Evolutionary conservation across 352 stramenopile genomes (phyloP).

Genomic region (Saprolegnia parasitica): DNA sequence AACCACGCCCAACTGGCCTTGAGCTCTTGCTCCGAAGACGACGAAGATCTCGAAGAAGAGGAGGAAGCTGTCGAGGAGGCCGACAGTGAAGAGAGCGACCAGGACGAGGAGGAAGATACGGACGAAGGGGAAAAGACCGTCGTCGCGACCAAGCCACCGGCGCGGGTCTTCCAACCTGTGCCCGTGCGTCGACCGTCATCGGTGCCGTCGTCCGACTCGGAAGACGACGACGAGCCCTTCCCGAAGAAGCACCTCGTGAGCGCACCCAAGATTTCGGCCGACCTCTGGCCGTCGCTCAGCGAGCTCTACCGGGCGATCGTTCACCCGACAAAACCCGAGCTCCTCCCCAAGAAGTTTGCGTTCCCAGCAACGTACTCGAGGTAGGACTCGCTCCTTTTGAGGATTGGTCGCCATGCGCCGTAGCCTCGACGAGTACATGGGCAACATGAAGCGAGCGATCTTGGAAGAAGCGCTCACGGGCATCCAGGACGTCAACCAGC

Average conservation of each 20-base stretch:
- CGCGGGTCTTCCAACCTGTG: not conserved
- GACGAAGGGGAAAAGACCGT: constrained; percentile 39
- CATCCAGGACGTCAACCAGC: constrained; percentile 40
- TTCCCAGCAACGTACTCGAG: constrained; percentile 44
- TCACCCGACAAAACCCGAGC: constrained; percentile 39
- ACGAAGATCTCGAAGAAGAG: constrained; percentile 32
- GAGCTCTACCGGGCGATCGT: constrained; percentile 75
- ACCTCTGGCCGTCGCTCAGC: constrained; percentile 68
- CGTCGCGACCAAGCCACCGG: constrained; percentile 31
- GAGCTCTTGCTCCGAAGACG: constrained; percentile 14
- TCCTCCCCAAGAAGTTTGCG: constrained; percentile 34
- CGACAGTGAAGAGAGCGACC: not conserved
- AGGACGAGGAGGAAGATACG: not conserved
- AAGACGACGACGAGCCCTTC: constrained; percentile 20
- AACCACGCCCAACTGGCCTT: not conserved
- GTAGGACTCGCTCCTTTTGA: too few species aligned
- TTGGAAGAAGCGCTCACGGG: constrained; percentile 61
- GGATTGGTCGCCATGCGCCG: too few species aligned
- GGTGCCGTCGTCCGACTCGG: constrained; percentile 4
- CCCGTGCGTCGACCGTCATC: too few species aligned
- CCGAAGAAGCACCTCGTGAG: not conserved
- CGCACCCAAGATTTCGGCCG: constrained; percentile 31
- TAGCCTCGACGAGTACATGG: constrained; percentile 50
- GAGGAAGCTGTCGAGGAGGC: constrained; percentile 8
- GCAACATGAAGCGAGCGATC: constrained; percentile 55